Evolutionary conservation across 805 yeast species (phyloP).

Genomic region (Saccharomyces jurei): DNA sequence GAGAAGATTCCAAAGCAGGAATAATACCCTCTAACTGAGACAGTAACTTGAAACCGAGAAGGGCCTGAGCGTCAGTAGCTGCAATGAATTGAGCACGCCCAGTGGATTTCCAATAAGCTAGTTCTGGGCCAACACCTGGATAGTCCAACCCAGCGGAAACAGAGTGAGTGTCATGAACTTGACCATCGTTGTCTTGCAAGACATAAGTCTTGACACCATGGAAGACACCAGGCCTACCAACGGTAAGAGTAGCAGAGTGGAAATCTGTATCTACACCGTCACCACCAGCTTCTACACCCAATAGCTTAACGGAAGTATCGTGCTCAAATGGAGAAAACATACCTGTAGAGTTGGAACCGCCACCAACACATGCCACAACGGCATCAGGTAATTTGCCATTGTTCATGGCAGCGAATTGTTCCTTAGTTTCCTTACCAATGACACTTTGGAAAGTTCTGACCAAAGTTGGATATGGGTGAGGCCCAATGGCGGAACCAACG

Average conservation of each 20-base stretch:
- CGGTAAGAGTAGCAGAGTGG: conserved; percentile 94
- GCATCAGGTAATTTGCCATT: conserved; percentile 84
- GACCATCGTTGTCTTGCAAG: conserved; percentile 87
- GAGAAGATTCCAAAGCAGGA: conserved; percentile 96
- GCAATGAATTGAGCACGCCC: conserved; percentile 89
- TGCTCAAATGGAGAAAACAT: conserved; percentile 90
- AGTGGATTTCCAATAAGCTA: conserved; percentile 87
- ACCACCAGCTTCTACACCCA: conserved; percentile 99
- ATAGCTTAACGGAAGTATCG: conserved; percentile 64
- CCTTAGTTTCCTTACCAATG: conserved; percentile 89
- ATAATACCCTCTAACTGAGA: conserved; percentile 96
- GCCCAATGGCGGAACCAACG: conserved; percentile 98
- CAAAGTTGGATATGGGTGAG: conserved; percentile 96
- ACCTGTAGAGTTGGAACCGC: conserved; percentile 96
- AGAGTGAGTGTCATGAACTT: conserved; percentile 94
- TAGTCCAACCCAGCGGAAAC: conserved; percentile 97
- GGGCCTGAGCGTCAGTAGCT: conserved; percentile 92
- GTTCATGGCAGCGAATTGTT: conserved; percentile 74
- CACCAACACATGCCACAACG: conserved; percentile 98
- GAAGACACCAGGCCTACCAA: conserved; percentile 92
- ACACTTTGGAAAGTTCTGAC: conserved; percentile 98
- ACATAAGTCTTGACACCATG: conserved; percentile 96
- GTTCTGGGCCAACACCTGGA: conserved; percentile 99
- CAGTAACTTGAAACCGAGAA: conserved; percentile 78
- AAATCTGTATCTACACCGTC: conserved; percentile 83